Base-by-base conservation (phyloP, 2,329 filamentous ascomycete species). In the Podosphaera aphanis region DNA sequence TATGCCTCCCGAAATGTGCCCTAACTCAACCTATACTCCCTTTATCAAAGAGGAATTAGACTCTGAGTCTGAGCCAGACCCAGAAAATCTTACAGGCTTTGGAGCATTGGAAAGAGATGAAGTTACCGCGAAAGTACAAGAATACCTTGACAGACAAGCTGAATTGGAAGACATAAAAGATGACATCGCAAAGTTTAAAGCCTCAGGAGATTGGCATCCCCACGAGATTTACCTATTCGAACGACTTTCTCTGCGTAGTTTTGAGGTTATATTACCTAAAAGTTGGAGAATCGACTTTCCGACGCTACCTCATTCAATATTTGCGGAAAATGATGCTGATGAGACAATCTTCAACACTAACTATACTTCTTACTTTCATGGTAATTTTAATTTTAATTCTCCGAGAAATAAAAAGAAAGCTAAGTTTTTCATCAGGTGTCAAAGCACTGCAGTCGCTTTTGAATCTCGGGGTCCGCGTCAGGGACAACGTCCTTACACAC, bases 181-280 rank as follows among this genome's bases (percentile, higher is more conserved):
- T 25, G 51, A 52, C 7, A 51, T 59, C 16, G 48, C 52, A 35
- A 51, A 49, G 44, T 50, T 47, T 18, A 55, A 49, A 43, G 51
- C 48, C 3, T 45, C 46, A 18, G 56, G 53, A 10, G 49, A 52
- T 16, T 60, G 56, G 57, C 54, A 58, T 29, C 44, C 51, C 8
- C 56, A 59, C 16, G 56, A 55, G 33, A 35, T 57, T 0, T 54
- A 51, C 23, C 46, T 60, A 18, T 56, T 55, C 36, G 55, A 58
- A 25, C 55, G 53, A 45, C 40, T 61, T 10, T 46, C 51, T 29
- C 48, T 56, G 45, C 56, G 58, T 23, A 55, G 56, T 20, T 58
- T 55, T 44, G 57, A 60, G 47, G 45, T 49, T 31, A 21, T 60
- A 25, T 40, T 61, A 16, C 58, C 58, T 8, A 15, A 23, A 7